Evolutionary conservation across 2,329 filamentous ascomycete genomes (phyloP).

Genomic region (Aspergillus tubingensis): DNA sequence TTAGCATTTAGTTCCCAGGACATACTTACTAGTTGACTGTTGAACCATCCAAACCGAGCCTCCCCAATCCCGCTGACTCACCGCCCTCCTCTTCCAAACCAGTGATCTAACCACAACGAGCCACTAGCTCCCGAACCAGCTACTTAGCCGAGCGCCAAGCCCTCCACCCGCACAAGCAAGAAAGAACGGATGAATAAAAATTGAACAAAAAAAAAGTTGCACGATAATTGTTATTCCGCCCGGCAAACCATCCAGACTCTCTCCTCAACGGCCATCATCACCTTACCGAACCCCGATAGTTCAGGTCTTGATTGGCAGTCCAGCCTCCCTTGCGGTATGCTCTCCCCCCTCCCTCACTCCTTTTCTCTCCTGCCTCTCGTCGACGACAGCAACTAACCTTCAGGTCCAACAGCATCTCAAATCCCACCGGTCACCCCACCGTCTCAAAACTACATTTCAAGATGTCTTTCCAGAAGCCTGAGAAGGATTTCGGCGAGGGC

Average conservation of each 20-base stretch:
- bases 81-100: constrained; percentile 12
- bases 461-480: constrained; percentile 94
- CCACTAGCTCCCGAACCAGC: constrained; percentile 36
- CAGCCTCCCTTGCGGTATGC: constrained; percentile 31
- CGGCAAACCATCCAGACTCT: constrained; percentile 22
- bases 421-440: constrained; percentile 28
- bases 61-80: constrained; percentile 12
- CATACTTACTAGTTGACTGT: too few species aligned
- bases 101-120: constrained; percentile 11
- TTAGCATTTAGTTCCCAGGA: too few species aligned
- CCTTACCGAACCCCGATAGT: constrained; percentile 73
- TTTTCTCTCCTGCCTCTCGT: neutral
- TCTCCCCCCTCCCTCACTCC: constrained; percentile 2
- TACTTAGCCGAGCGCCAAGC: constrained; percentile 41
- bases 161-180: constrained; percentile 30
- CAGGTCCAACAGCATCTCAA: constrained; percentile 22
- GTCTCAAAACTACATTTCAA: constrained; percentile 48
- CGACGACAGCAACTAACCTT: constrained; percentile 11
- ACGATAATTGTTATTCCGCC: constrained; percentile 14
- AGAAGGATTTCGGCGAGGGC: constrained; percentile 90
- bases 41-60: too few species aligned
- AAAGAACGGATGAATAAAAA: constrained; percentile 11
- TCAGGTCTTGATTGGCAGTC: constrained; percentile 76
- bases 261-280: constrained; percentile 61
- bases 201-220: constrained; percentile 5